Percentiles rank a stretch among this genome's conserved stretches.
phyloP scores from a whole-genome alignment of 768 basidiomycete species.

The Mycena chlorophos region DNA sequence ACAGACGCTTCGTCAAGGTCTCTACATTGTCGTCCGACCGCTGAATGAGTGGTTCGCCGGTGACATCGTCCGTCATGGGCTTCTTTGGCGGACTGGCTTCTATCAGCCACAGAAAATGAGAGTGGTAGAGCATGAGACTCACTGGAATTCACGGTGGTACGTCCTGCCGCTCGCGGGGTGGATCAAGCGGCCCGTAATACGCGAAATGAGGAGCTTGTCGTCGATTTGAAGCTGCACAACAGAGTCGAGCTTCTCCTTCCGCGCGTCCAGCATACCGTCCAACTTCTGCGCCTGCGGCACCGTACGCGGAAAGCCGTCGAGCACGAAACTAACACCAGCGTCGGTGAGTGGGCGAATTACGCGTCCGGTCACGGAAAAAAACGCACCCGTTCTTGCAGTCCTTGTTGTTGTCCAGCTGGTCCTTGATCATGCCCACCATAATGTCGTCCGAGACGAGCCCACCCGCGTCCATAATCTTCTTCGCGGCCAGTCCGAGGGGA shows the following conservation, averaged over 20 bases:
- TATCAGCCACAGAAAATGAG: constrained; percentile 6
- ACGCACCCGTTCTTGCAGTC: constrained; percentile 93
- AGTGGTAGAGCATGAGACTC: constrained; percentile 33
- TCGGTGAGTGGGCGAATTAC: background rate
- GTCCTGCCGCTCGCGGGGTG: constrained; percentile 87
- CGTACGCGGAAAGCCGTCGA: constrained; percentile 99
- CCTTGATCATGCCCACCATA: constrained; percentile 96
- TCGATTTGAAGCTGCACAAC: constrained; percentile 91
- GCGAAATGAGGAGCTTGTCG: constrained; percentile 93
- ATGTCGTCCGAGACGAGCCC: constrained; percentile 96
- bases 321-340: constrained; percentile 71
- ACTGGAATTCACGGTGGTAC: constrained; percentile 97
- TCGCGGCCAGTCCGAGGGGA: constrained; percentile 83
- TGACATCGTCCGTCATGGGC: constrained; percentile 87
- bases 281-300: constrained; percentile 96
- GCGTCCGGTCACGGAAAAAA: background rate
- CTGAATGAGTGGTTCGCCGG: constrained; percentile 95
- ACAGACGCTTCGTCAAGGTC: constrained; percentile 85
- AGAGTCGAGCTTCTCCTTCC: constrained; percentile 88
- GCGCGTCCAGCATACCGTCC: constrained; percentile 80
- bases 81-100: constrained; percentile 90
- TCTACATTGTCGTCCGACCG: constrained; percentile 98
- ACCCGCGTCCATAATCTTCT: constrained; percentile 97
- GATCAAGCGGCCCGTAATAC: constrained; percentile 94
- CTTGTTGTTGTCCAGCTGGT: constrained; percentile 91